Conservation (phyloP, 1,139 yeast species). For the Magnusiomyces fungicola region DNA sequence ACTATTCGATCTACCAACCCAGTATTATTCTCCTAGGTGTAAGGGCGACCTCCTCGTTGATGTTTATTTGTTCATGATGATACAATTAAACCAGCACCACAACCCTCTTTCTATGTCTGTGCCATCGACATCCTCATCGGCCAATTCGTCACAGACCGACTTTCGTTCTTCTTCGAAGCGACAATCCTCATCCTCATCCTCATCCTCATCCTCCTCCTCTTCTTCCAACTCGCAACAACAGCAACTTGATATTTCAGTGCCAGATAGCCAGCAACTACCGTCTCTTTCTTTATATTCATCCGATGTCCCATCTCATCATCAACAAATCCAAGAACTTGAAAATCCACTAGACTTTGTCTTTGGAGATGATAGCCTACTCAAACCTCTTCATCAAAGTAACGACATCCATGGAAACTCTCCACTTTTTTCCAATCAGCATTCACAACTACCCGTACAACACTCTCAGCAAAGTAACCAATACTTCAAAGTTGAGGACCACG, state of each 20-base stretch:
- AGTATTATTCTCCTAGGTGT: too few species aligned
- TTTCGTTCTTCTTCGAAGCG: neutral
- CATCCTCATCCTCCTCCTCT: neutral
- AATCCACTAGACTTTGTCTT: neutral
- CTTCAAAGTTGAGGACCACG: neutral
- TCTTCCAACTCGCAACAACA: neutral
- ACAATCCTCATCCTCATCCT: neutral
- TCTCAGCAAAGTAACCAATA: neutral
- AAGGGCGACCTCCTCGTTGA: too few species aligned
- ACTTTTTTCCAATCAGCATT: neutral
- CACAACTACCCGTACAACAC: neutral
- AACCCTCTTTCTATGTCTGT: neutral
- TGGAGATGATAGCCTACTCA: neutral
- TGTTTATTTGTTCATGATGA: neutral
- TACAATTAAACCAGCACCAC: neutral
- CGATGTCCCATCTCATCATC: neutral
- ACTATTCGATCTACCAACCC: too few species aligned
- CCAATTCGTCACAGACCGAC: neutral
- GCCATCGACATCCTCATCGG: neutral
- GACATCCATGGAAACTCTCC: neutral
- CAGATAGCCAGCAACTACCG: too few species aligned
- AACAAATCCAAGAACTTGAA: neutral
- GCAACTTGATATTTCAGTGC: too few species aligned
- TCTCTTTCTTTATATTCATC: too few species aligned
- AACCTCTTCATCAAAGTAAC: too few species aligned